Percentiles rank a stretch among this genome's conserved stretches.
phyloP scores from a whole-genome alignment of 371 early-diverging fungal species.

The Syncephalastrum racemosum region DNA sequence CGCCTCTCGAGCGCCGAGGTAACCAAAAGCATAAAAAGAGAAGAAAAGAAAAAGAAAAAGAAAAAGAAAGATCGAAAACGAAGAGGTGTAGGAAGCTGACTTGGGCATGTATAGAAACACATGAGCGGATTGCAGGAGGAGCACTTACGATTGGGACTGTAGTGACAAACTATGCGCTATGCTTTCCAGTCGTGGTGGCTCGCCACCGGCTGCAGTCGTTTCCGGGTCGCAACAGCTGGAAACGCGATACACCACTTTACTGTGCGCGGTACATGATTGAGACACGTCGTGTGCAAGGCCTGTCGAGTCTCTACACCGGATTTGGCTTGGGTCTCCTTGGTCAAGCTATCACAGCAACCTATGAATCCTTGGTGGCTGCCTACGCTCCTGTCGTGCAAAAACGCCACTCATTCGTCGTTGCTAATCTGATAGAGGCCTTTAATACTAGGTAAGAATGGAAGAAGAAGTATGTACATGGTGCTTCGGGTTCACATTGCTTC shows the following conservation, averaged over 20 bases:
- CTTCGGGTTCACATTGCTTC: no score
- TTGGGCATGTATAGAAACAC: constrained; percentile 28
- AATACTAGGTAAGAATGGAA: constrained; percentile 1
- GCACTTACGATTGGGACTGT: constrained; percentile 53
- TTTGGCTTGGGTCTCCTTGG: constrained; percentile 58
- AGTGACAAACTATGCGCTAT: constrained; percentile 56
- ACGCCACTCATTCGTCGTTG: constrained; percentile 9
- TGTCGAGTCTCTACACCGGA: constrained; percentile 55
- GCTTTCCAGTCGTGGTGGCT: constrained; percentile 60
- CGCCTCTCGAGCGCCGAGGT: constrained; percentile 37
- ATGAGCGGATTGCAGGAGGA: constrained; percentile 52
- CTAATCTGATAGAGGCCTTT: neutral
- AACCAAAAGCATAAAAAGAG: neutral
- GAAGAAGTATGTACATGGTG: no score
- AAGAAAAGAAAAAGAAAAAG: neutral
- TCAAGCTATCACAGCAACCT: constrained; percentile 53
- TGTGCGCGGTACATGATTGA: constrained; percentile 29
- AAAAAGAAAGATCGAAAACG: neutral
- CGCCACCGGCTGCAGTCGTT: constrained; percentile 49
- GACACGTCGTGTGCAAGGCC: constrained; percentile 32
- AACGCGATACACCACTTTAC: constrained; percentile 42
- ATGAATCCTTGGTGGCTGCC: constrained; percentile 41
- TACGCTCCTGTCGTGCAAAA: constrained; percentile 29
- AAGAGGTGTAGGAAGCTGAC: neutral
- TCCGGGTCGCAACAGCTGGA: constrained; percentile 15